These are phyloP conservation scores for Spongispora temasekensis DNA, from an alignment of 1,284 basidiomycete genomes.

Conservation along the genomic window DNA sequence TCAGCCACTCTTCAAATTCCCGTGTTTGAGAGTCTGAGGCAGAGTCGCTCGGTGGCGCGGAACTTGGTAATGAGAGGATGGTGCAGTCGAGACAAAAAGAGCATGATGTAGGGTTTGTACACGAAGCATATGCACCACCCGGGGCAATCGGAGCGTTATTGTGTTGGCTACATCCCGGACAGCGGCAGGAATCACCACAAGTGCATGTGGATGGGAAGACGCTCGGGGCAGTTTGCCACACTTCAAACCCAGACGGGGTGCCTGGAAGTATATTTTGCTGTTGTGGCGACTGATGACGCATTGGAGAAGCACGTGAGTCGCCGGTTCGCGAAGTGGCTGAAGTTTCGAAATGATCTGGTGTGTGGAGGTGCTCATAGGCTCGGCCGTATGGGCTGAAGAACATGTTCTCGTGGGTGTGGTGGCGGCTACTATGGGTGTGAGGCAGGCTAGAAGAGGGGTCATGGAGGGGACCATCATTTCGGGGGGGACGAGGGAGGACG, in stretches of 20 bases:
- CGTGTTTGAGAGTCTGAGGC: slow-evolving; percentile 32
- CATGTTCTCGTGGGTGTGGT: slow-evolving; percentile 45
- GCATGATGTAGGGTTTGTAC: slow-evolving; percentile 50
- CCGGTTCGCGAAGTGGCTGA: slow-evolving; percentile 19
- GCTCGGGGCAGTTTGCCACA: slow-evolving; percentile 24
- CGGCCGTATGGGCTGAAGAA: slow-evolving; percentile 64
- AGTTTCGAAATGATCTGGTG: slow-evolving; percentile 32
- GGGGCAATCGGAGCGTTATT: slow-evolving; percentile 36
- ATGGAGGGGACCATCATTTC: slow-evolving; percentile 39
- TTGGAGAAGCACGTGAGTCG: slow-evolving; percentile 20
- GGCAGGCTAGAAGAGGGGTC: slow-evolving; percentile 42
- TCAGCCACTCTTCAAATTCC: slow-evolving; percentile 54
- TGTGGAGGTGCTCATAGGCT: slow-evolving; percentile 51
- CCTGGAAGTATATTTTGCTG: slow-evolving; percentile 17
- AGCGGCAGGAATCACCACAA: slow-evolving; percentile 55
- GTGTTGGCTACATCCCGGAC: slow-evolving; percentile 55
- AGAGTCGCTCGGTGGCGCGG: slow-evolving; percentile 23
- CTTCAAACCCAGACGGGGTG: slow-evolving; percentile 22
- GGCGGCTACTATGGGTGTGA: slow-evolving; percentile 40
- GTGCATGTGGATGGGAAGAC: slow-evolving; percentile 44
- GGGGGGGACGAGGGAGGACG: slow-evolving; percentile 51
- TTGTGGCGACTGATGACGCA: slow-evolving; percentile 18
- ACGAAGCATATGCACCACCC: slow-evolving; percentile 37
- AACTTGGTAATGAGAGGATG: slow-evolving; percentile 47
- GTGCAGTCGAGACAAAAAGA: slow-evolving; percentile 61